Percentiles rank a stretch among this genome's conserved stretches.
Evolutionary conservation across 2,329 filamentous ascomycete species (phyloP).

Genomic region (Trichoderma sp.): DNA sequence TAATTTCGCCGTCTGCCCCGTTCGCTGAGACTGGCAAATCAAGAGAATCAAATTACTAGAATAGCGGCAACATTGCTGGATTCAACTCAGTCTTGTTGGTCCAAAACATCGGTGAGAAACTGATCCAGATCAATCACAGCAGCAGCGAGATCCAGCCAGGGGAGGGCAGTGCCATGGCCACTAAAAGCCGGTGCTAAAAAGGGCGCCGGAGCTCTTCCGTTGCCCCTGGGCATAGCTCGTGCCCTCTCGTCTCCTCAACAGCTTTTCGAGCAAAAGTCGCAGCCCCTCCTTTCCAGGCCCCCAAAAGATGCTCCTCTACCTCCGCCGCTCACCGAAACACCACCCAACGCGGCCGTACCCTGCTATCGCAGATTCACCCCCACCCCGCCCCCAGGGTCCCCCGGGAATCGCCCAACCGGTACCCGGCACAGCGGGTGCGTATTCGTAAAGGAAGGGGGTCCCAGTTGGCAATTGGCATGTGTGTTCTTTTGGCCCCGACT

Average conservation of each 20-base stretch:
- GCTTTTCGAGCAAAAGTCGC: neutral
- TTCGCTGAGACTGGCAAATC: neutral
- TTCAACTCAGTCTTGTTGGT: neutral
- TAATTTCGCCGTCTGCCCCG: neutral
- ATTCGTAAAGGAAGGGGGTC: conserved; percentile 20
- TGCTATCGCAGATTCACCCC: neutral
- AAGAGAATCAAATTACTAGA: neutral
- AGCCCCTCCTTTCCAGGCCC: neutral
- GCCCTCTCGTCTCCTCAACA: conserved; percentile 1
- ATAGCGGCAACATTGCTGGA: neutral
- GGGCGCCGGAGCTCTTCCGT: neutral
- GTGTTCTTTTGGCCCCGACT: neutral
- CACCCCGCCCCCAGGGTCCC: neutral
- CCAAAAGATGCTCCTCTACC: neutral
- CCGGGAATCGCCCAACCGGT: conserved; percentile 20
- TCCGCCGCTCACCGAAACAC: neutral
- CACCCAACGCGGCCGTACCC: neutral
- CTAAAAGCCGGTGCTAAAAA: neutral
- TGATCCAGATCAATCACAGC: neutral
- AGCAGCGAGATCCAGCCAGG: neutral
- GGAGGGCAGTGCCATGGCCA: neutral
- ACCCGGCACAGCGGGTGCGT: conserved; percentile 19
- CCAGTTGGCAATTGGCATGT: neutral
- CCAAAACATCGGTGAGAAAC: neutral
- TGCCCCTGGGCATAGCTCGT: neutral